Conservation (phyloP, 306 rosid genomes). For the Quercus bicolor region DNA sequence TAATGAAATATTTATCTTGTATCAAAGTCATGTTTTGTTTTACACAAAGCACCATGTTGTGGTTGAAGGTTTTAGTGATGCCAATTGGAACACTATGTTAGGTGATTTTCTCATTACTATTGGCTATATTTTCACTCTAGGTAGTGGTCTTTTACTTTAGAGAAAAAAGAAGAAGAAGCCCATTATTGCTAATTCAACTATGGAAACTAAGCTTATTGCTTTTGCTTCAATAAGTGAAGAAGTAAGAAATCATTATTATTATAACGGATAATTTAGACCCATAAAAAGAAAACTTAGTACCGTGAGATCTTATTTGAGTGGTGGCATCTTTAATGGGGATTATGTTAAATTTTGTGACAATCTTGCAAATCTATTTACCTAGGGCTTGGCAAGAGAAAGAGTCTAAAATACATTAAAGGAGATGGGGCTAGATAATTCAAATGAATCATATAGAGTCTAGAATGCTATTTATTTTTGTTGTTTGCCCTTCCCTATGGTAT, state of each 20-base stretch:
- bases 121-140: background rate
- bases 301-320: background rate
- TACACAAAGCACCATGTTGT: background rate
- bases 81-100: background rate
- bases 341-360: background rate
- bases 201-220: background rate
- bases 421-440: no score
- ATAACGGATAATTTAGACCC: background rate
- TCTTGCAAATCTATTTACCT: background rate
- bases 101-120: background rate
- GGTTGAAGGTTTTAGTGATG: background rate
- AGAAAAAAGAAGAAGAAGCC: background rate
- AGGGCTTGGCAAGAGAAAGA: background rate
- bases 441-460: no score
- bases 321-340: background rate
- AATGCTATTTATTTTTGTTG: no score
- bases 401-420: background rate
- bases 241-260: background rate
- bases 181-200: background rate
- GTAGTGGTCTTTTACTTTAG: background rate
- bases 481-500: no score
- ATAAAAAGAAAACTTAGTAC: background rate
- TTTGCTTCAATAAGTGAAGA: background rate
- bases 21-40: background rate
- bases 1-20: background rate